Base-by-base conservation (phyloP, 345 rosid genomes). In the Dipteronia sinensis region DNA sequence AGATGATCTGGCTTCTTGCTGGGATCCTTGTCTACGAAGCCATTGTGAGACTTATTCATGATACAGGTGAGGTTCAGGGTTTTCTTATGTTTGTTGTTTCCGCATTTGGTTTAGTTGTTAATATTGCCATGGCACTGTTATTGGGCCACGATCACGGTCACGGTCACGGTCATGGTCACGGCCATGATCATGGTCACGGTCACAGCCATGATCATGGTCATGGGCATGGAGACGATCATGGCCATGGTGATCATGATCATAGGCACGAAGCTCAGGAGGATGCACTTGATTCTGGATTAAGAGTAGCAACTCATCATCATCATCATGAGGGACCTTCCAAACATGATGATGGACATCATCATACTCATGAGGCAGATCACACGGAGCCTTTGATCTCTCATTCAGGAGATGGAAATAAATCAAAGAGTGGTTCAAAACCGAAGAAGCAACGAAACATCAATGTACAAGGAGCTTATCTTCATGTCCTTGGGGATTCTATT, bases 21-120 rank as follows among this genome's bases (percentile, higher is more conserved):
- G 95, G 95, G 29, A 88, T 91, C 65, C 88, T 89, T 49, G 93
- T 88, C 1, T 91, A 89, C 17, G 91, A 91, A 82, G 94, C 94
- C 77, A 87, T 90, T 51, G 89, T 64, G 20, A 80, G 94, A 76
- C 85, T 88, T 51, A 77, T 91, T 38, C 46, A 89, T 67, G 76
- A 82, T 20, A 84, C 80, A 0, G 90, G 90, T 75, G 89, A 85
- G 77, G 95, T 89, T 72, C 76, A 87, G 69, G 95, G 95, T 5
- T 84, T 81, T 62, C 90, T 89, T 31, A 91, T 89, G 95, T 91
- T 89, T 67, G 47, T 71, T 23, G 88, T 91, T 72, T 83, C 93
- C n/a, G 86, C 91, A 2, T 83, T 89, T 74, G 95, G 93, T 51
- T 80, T 91, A 61, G 81, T 84, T 68, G 91, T 89, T 38, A 89